Conservation (phyloP, 495 filamentous ascomycete genomes). For the Penicillium cosmopolitanum region DNA sequence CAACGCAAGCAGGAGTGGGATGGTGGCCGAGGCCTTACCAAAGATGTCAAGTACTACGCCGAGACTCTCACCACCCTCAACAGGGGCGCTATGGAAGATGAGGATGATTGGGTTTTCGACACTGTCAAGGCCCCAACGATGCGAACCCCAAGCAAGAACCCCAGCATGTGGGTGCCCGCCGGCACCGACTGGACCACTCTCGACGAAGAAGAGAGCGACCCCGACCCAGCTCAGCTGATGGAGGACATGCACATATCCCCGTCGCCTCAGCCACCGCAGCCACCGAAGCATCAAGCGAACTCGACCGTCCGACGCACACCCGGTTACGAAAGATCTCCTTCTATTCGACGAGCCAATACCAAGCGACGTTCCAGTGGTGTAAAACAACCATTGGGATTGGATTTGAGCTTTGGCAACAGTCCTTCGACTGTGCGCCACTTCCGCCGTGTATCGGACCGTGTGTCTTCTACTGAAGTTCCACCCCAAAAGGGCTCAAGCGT, state of each 20-base stretch:
- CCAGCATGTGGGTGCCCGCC: constrained; percentile 46
- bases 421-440: constrained; percentile 89
- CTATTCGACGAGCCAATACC: constrained; percentile 45
- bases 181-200: constrained; percentile 38
- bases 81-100: constrained; percentile 57
- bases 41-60: constrained; percentile 81
- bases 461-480: constrained; percentile 39
- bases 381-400: constrained; percentile 78
- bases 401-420: constrained; percentile 88
- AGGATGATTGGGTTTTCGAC: constrained; percentile 97
- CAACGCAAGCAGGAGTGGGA: constrained; percentile 81
- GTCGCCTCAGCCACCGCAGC: constrained; percentile 23
- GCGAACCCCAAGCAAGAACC: constrained; percentile 5
- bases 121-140: constrained; percentile 71
- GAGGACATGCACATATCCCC: constrained; percentile 45
- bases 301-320: constrained; percentile 59
- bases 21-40: constrained; percentile 60
- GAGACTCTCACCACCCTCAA: constrained; percentile 79
- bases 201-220: constrained; percentile 36
- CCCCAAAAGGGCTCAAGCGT: constrained; percentile 36
- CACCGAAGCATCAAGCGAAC: constrained; percentile 46
- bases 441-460: constrained; percentile 79
- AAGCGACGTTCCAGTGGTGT: constrained; percentile 59
- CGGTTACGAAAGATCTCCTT: constrained; percentile 47
- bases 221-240: constrained; percentile 45